Percentiles rank a stretch among this genome's conserved stretches.
phyloP scores from a whole-genome alignment of 192 early-diverging fungal species.

The Coemansia sp. region DNA sequence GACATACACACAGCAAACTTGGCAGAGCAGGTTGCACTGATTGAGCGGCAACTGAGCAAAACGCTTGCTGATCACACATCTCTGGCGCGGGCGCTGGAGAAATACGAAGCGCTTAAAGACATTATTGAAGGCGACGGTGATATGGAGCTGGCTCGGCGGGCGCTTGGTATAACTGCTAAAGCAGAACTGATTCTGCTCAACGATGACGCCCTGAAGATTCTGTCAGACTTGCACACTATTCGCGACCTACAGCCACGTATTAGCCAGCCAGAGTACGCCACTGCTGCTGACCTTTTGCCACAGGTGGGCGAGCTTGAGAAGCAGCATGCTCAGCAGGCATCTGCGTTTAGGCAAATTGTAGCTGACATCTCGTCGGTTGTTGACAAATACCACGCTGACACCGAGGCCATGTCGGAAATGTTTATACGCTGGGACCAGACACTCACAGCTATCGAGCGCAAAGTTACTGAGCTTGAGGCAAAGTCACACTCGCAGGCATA shows the following conservation, averaged over 20 bases:
- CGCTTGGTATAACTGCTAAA: constrained; percentile 45
- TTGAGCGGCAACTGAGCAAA: constrained; percentile 29
- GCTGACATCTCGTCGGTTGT: constrained; percentile 38
- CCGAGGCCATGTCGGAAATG: constrained; percentile 43
- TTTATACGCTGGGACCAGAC: constrained; percentile 46
- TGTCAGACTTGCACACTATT: constrained; percentile 39
- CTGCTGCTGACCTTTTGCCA: constrained; percentile 26
- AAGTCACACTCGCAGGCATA: neutral
- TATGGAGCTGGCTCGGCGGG: constrained; percentile 32
- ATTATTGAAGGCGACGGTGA: constrained; percentile 49
- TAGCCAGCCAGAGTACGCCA: constrained; percentile 47
- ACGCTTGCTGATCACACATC: constrained; percentile 24
- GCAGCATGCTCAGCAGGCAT: constrained; percentile 26
- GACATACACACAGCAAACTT: constrained; percentile 5
- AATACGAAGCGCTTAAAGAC: constrained; percentile 43
- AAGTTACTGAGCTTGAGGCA: constrained; percentile 5
- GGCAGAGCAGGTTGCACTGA: constrained; percentile 25
- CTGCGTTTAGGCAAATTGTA: constrained; percentile 20
- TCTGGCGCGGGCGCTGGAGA: constrained; percentile 26
- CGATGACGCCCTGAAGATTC: constrained; percentile 20
- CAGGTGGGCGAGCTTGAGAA: constrained; percentile 21
- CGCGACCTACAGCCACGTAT: constrained; percentile 30
- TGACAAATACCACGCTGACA: constrained; percentile 47
- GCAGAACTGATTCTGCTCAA: constrained; percentile 41
- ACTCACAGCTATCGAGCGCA: constrained; percentile 36